A percentile compares a stretch with the other conserved stretches of the same genome.
These are phyloP conservation scores for Cytospora paraplurivora DNA, from an alignment of 2,329 filamentous ascomycete genomes.

Conservation along the genomic window DNA sequence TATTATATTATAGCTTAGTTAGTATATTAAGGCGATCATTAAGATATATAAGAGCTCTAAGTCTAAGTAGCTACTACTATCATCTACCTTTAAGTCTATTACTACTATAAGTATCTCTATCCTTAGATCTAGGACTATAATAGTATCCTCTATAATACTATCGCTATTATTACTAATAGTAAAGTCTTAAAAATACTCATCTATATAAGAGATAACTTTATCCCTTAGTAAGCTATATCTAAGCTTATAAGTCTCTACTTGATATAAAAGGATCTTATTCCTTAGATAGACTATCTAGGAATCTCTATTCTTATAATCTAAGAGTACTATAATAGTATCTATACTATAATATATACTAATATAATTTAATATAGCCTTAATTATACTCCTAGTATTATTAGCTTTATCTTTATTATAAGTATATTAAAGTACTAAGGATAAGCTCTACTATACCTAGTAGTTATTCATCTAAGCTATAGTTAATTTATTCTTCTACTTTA, in stretches of 20 bases:
- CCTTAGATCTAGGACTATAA: neutral
- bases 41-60: no score
- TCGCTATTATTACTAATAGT: neutral
- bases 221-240: neutral
- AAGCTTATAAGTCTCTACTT: neutral
- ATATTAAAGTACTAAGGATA: neutral
- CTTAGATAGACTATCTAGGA: neutral
- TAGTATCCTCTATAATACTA: neutral
- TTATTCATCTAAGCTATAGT: accelerated
- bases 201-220: neutral
- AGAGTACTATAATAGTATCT: neutral
- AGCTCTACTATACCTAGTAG: neutral
- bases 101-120: no score
- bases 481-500: neutral
- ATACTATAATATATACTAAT: neutral
- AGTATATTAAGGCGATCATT: no score
- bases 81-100: neutral
- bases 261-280: neutral
- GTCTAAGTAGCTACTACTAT: no score
- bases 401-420: neutral
- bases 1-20: no score
- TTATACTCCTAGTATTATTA: neutral
- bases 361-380: neutral
- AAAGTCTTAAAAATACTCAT: neutral
- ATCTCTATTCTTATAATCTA: neutral